phyloP scores from a whole-genome alignment of 192 early-diverging fungal genomes.

The Mycoemilia scoparia region DNA sequence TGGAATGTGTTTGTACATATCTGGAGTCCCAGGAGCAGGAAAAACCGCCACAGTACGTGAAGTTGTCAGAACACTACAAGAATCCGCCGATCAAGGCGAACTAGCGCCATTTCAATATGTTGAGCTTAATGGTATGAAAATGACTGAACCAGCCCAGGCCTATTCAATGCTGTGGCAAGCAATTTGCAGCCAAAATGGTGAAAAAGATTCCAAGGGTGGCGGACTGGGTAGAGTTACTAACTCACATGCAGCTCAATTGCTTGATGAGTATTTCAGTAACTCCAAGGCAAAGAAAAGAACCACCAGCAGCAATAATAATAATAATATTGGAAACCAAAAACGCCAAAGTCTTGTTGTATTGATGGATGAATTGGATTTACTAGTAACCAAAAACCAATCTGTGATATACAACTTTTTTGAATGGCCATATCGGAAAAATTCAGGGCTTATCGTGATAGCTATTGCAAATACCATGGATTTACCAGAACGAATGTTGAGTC shows the following conservation, averaged over 20 bases:
- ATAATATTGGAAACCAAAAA: too few species aligned
- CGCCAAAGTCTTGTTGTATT: slow-evolving; percentile 45
- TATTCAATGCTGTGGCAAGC: slow-evolving; percentile 71
- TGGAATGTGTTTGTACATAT: slow-evolving; percentile 84
- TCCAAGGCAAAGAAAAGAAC: slow-evolving; percentile 13
- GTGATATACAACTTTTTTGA: slow-evolving; percentile 99
- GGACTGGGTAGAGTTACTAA: slow-evolving; percentile 38
- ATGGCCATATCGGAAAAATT: slow-evolving; percentile 74
- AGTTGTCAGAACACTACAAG: slow-evolving; percentile 59
- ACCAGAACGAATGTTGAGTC: slow-evolving; percentile 75
- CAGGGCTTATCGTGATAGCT: slow-evolving; percentile 78
- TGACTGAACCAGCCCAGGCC: slow-evolving; percentile 77
- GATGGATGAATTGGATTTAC: slow-evolving; percentile 91
- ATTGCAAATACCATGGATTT: slow-evolving; percentile 99
- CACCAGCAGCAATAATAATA: too few species aligned
- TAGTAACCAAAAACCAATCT: slow-evolving; percentile 77
- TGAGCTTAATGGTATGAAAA: slow-evolving; percentile 96
- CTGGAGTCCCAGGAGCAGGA: slow-evolving; percentile 90
- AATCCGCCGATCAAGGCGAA: slow-evolving; percentile 28
- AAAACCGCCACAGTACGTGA: slow-evolving; percentile 90
- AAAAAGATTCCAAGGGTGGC: slow-evolving; percentile 3
- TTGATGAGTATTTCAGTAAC: slow-evolving; percentile 53
- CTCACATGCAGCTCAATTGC: slow-evolving; percentile 55
- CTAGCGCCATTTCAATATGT: slow-evolving; percentile 67
- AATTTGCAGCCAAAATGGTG: slow-evolving; percentile 28